phyloP scores from a whole-genome alignment of 148 eudicot species.

The Rhododendron williamsianum region DNA sequence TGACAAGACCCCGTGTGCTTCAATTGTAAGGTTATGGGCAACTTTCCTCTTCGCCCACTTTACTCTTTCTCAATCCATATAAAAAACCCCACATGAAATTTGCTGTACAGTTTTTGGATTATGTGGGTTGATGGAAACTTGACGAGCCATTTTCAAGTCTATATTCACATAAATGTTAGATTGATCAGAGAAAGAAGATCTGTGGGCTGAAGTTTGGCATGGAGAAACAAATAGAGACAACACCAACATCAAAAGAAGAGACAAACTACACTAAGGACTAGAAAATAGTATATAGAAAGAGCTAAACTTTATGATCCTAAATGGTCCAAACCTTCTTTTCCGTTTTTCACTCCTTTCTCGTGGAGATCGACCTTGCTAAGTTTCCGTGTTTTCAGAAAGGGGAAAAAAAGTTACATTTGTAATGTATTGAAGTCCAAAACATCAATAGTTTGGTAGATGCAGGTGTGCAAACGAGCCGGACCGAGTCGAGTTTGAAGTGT shows the following conservation, averaged over 20 bases:
- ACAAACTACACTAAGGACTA: conserved; percentile 7
- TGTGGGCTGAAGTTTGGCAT: not conserved
- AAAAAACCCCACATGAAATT: not conserved
- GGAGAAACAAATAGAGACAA: conserved; percentile 5
- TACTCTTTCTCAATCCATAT: not conserved
- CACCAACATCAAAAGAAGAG: conserved; percentile 22
- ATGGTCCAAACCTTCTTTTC: conserved; percentile 6
- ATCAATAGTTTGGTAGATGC: not conserved
- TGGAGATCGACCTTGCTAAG: not conserved
- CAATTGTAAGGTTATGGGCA: not conserved
- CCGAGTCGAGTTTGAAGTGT: too few relatives aligned
- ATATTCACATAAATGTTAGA: not conserved
- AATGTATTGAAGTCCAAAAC: not conserved
- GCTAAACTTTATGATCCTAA: not conserved
- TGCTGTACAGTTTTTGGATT: not conserved
- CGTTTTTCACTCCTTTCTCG: not conserved
- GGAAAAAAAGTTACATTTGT: not conserved
- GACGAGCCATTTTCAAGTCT: not conserved
- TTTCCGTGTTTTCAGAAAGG: not conserved
- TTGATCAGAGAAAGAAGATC: not conserved
- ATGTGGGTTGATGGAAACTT: not conserved
- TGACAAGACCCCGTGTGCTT: not conserved
- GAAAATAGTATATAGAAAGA: not conserved
- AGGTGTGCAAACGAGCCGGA: too few relatives aligned
- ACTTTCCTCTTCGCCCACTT: not conserved